Evolutionary conservation across 1,139 yeast species (phyloP).

Genomic region (Pichia sp.): DNA sequence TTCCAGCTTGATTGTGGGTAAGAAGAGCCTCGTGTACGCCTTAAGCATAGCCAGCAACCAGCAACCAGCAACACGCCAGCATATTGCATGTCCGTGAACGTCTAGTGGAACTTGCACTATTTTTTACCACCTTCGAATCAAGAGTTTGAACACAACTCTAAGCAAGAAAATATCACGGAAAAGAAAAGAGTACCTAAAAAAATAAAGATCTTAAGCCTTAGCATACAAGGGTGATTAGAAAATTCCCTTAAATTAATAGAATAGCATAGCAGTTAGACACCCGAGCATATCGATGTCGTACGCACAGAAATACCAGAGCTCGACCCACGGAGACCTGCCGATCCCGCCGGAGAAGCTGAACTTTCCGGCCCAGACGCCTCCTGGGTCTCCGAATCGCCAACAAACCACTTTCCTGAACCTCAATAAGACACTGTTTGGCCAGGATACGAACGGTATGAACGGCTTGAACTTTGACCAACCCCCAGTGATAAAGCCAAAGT

Average conservation of each 20-base stretch:
- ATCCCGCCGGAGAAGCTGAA: background rate
- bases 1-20: background rate
- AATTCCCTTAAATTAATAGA: background rate
- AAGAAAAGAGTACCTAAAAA: background rate
- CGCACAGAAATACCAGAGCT: background rate
- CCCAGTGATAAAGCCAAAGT: constrained; percentile 15
- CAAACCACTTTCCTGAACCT: background rate
- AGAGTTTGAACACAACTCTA: background rate
- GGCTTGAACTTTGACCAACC: constrained; percentile 14
- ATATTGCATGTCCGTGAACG: background rate
- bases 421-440: constrained; percentile 1
- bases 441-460: constrained; percentile 1
- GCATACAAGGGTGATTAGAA: background rate
- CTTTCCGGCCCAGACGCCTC: constrained; percentile 2
- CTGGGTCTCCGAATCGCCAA: constrained; percentile 8
- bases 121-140: background rate
- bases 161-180: background rate
- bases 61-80: background rate
- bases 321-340: background rate
- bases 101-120: background rate
- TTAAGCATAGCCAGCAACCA: too few relatives aligned
- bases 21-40: too few relatives aligned
- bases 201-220: background rate
- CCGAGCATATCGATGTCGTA: background rate
- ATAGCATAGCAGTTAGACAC: background rate